These are phyloP conservation scores for Cicer chorassanicum DNA, from an alignment of 306 rosid genomes.

Conservation along the genomic window DNA sequence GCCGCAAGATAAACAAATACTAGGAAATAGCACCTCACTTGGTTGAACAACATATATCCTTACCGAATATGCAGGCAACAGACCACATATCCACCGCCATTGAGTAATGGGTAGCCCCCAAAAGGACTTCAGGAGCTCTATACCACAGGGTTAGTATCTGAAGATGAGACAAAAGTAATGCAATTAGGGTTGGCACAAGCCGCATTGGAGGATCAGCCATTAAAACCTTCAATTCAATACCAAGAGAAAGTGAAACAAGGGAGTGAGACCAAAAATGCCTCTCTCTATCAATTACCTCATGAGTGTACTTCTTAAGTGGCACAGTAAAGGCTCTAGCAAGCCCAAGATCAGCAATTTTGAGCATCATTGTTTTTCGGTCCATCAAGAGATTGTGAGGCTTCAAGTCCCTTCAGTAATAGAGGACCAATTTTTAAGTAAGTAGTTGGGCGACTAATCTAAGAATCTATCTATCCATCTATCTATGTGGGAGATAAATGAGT, in stretches of 20 bases:
- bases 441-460: neutral
- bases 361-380: conserved; percentile 83
- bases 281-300: conserved; percentile 59
- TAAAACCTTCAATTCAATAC: neutral
- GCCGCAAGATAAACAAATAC: neutral
- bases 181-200: neutral
- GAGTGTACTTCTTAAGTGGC: conserved; percentile 94
- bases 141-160: conserved; percentile 94
- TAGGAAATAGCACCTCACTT: neutral
- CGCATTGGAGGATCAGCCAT: neutral
- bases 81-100: conserved; percentile 97
- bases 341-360: conserved; percentile 95
- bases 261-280: neutral
- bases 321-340: conserved; percentile 91
- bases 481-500: neutral
- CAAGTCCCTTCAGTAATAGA: conserved; percentile 62
- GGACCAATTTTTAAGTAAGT: neutral
- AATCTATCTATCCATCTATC: neutral
- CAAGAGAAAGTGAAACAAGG: neutral
- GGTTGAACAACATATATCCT: neutral
- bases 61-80: conserved; percentile 94
- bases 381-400: conserved; percentile 95
- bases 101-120: conserved; percentile 97
- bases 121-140: conserved; percentile 95
- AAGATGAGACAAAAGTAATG: neutral